Evolutionary conservation across 805 yeast species (phyloP), one percentile per base, ranked within the genome.

Genomic region (Barnettozyma botsteinii): DNA sequence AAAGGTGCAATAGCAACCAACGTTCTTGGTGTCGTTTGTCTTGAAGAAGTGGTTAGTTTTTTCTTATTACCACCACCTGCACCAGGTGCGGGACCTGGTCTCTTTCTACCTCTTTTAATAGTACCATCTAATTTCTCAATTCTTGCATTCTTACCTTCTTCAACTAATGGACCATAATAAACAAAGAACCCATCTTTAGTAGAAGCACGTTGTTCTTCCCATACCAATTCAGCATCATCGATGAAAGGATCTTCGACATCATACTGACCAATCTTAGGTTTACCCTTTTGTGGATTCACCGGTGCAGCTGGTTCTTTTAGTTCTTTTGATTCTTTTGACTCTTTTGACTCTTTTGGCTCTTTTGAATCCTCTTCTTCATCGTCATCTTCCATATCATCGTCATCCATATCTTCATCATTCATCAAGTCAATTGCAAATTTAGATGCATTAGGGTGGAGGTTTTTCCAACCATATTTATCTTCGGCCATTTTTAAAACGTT

Each of bases 121-220:
- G 67, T 66, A 35, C 70, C 72, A 42, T 66, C 70, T 3, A 67
- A 67, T 33, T 71, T 61, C 40, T 68, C 78, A 37, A 72, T 63
- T 43, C 69, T 62, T 12, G 74, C 71, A 30, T 64, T 60, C 36
- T 69, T 68, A 13, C 70, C 70, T 35, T 75, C 79, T 34, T 82
- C 89, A 22, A 82, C 78, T 44, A 91, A 65, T 3, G 95, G 94
- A 0, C 99, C 99, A 67, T 88, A 85, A 61, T 80, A 93, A 0
- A 93, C 96, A 51, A 91, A 93, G 58, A 89, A 93, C 2, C 98
- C 98, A 55, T 93, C 98, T 49, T 84, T 84, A 1, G 96, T 88
- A 1, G 91, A 79, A 3, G 91, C 89, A 8, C 95, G 79, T 53
- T 85, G 94, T 59, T 89, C 96, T 62, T 93, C 98, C 84, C 93